Conservation (phyloP, 1,139 yeast species). For the Debaryomyces fabryi region DNA sequence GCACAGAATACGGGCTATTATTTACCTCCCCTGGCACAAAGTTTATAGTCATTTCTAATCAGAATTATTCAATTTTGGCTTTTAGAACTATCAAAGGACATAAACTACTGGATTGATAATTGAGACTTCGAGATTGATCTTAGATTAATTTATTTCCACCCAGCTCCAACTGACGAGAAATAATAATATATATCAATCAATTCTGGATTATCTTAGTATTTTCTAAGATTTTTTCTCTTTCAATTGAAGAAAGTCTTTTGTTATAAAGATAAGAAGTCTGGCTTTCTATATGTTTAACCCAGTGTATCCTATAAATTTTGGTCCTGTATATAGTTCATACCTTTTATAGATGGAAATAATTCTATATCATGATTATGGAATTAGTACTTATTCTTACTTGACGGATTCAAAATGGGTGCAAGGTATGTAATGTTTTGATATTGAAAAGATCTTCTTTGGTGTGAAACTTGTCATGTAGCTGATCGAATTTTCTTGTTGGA, state of each 20-base stretch:
- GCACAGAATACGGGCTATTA: slow-evolving; percentile 53
- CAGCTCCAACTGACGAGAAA: background rate
- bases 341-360: background rate
- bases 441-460: background rate
- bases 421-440: slow-evolving; percentile 26
- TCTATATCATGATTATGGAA: background rate
- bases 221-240: background rate
- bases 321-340: background rate
- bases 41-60: slow-evolving; percentile 54
- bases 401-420: slow-evolving; percentile 29
- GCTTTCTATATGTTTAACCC: background rate
- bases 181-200: background rate
- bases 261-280: background rate
- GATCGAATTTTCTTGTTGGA: background rate
- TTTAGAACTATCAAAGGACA: background rate
- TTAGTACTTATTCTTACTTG: background rate
- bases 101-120: background rate
- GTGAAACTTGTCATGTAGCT: background rate
- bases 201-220: background rate
- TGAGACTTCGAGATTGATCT: background rate
- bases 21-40: slow-evolving; percentile 89
- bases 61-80: background rate
- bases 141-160: background rate
- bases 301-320: background rate
- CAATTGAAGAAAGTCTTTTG: background rate